Percentiles rank a stretch among this genome's conserved stretches.
Conservation (phyloP, 2,329 filamentous ascomycete species). For the Hypomyces perniciosus region DNA sequence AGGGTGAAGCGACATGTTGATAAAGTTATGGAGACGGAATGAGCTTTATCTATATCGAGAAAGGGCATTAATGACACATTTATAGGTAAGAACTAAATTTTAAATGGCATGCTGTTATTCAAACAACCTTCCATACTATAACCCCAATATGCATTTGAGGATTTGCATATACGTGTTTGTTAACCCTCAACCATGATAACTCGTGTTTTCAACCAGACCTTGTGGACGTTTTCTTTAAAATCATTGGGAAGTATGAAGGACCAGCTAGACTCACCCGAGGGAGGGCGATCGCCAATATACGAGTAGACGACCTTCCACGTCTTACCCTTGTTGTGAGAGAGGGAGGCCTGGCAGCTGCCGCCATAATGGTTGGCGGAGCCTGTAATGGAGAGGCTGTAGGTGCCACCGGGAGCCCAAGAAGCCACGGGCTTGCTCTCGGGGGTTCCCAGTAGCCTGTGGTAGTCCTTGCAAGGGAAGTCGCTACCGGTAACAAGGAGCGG, state of each 20-base stretch:
- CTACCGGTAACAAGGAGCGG: constrained; percentile 55
- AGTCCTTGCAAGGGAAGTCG: constrained; percentile 73
- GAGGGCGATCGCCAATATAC: constrained; percentile 49
- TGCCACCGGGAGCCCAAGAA: constrained; percentile 55
- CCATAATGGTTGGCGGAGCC: constrained; percentile 61
- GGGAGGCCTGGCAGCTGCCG: constrained; percentile 69
- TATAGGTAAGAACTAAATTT: no score
- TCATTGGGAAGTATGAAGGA: constrained; percentile 61
- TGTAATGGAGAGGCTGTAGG: constrained; percentile 57
- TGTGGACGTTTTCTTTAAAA: no score
- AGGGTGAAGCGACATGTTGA: no score
- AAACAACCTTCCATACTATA: no score
- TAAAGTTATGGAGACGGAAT: no score
- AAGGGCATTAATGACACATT: no score
- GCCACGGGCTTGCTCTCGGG: constrained; percentile 47
- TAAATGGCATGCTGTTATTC: no score
- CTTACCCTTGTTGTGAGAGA: constrained; percentile 66
- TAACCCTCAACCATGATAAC: no score
- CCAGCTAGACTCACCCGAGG: constrained; percentile 43
- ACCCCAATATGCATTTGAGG: no score
- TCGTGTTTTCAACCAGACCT: no score
- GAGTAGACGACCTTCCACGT: constrained; percentile 64
- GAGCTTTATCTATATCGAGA: no score
- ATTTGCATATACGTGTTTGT: no score
- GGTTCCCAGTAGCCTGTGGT: constrained; percentile 43